A percentile compares a stretch with the other conserved stretches of the same genome.
Conservation (phyloP, 805 yeast species). For the Yarrowia osloensis region DNA sequence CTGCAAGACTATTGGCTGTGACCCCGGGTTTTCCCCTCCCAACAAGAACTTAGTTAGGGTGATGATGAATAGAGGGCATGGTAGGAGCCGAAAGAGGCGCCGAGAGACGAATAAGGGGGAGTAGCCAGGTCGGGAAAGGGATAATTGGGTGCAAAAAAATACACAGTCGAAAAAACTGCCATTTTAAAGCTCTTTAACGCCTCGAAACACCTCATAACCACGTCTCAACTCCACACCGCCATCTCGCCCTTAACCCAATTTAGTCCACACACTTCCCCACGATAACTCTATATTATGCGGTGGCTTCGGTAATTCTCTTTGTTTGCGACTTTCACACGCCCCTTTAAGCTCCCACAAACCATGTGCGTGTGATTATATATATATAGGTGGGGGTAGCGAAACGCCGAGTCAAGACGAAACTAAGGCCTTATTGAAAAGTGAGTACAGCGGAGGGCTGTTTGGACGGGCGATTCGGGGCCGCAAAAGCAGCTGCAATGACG, state of each 20-base stretch:
- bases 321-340: conserved; percentile 30
- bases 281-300: conserved; percentile 14
- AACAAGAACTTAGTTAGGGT: conserved; percentile 19
- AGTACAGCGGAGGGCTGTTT: not conserved
- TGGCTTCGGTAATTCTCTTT: conserved; percentile 23
- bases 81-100: not conserved
- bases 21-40: conserved; percentile 30
- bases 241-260: conserved; percentile 21
- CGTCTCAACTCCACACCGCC: not conserved
- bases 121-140: too few species aligned
- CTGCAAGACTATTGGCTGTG: conserved; percentile 23
- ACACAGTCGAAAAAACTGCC: not conserved
- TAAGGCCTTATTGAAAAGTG: conserved; percentile 13
- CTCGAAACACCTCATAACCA: not conserved
- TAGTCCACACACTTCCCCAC: conserved; percentile 24
- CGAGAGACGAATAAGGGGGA: not conserved
- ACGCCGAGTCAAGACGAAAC: conserved; percentile 23
- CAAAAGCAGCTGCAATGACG: not conserved
- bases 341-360: conserved; percentile 28
- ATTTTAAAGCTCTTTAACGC: not conserved
- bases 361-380: conserved; percentile 24
- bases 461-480: not conserved
- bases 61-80: not conserved
- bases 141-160: not conserved
- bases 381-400: conserved; percentile 26